These are phyloP conservation scores for Rhizopus stolonifer DNA, from an alignment of 371 early-diverging fungal species.

Conservation along the genomic window DNA sequence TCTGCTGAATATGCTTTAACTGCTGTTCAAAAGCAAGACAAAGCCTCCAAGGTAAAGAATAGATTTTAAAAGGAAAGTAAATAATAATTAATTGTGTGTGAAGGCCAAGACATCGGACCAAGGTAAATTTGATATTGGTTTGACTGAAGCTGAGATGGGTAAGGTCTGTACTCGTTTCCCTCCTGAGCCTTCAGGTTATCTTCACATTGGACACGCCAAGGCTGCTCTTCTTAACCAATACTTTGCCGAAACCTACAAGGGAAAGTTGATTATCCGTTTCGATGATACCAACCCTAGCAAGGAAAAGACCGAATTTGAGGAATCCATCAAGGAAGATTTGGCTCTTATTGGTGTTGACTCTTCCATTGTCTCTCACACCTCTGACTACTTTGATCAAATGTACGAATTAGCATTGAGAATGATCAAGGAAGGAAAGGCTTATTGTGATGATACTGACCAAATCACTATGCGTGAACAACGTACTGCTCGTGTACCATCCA, in stretches of 20 bases:
- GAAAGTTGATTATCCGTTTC: constrained; percentile 96
- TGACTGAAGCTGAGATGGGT: constrained; percentile 81
- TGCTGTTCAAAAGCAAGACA: constrained; percentile 50
- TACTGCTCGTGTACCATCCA: constrained; percentile 86
- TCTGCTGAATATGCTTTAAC: constrained; percentile 56
- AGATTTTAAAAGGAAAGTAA: background rate
- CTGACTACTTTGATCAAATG: constrained; percentile 93
- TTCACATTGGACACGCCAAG: constrained; percentile 99
- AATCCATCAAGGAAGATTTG: constrained; percentile 93
- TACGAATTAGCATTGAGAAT: constrained; percentile 86
- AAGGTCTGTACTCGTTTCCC: constrained; percentile 97
- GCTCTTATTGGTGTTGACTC: constrained; percentile 83
- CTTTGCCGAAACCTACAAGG: constrained; percentile 93
- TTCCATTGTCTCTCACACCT: constrained; percentile 87
- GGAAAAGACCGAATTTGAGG: constrained; percentile 95
- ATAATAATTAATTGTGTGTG: background rate
- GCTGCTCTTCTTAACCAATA: constrained; percentile 98
- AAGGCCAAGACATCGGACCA: constrained; percentile 67
- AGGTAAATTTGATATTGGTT: constrained; percentile 92
- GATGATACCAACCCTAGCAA: constrained; percentile 99
- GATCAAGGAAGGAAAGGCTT: constrained; percentile 94
- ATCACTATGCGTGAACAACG: constrained; percentile 93
- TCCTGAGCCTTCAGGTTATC: constrained; percentile 98
- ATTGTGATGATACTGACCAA: constrained; percentile 96
- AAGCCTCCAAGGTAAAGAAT: constrained; percentile 36